phyloP scores from a whole-genome alignment of 2,329 filamentous ascomycete genomes.

The Microsporum audouinii region DNA sequence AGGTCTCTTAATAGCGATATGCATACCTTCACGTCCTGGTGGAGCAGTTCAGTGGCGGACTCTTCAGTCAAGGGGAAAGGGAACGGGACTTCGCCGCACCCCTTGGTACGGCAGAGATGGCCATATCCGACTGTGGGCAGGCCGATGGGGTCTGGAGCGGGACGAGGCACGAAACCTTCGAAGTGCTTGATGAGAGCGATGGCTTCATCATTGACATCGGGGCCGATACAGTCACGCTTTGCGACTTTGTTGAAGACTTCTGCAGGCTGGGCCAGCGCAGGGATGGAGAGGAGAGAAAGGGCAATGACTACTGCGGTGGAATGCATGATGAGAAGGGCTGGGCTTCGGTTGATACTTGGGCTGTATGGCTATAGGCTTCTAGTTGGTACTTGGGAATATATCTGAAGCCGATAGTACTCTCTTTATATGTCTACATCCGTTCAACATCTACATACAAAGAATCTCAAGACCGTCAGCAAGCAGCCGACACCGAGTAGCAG shows the following conservation, averaged over 20 bases:
- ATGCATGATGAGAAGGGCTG: too few species aligned
- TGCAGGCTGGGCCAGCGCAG: not conserved
- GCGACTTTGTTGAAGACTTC: not conserved
- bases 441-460: not conserved
- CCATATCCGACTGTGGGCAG: slow-evolving; percentile 42
- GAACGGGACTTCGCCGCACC: not conserved
- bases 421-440: not conserved
- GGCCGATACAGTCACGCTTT: slow-evolving; percentile 13
- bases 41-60: not conserved
- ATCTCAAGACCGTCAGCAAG: not conserved
- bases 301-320: not conserved
- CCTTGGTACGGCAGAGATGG: slow-evolving; percentile 35
- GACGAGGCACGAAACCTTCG: slow-evolving; percentile 25
- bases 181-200: slow-evolving; percentile 29
- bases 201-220: slow-evolving; percentile 25
- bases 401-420: too few species aligned
- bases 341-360: too few species aligned
- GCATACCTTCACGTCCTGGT: not conserved
- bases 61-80: not conserved
- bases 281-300: not conserved
- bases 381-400: too few species aligned
- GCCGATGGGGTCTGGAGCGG: slow-evolving; percentile 34
- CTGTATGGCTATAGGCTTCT: too few species aligned
- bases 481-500: not conserved
- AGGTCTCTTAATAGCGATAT: not conserved